These are phyloP conservation scores for Phlebopus sp. DNA, from an alignment of 1,284 basidiomycete genomes.

Conservation along the genomic window DNA sequence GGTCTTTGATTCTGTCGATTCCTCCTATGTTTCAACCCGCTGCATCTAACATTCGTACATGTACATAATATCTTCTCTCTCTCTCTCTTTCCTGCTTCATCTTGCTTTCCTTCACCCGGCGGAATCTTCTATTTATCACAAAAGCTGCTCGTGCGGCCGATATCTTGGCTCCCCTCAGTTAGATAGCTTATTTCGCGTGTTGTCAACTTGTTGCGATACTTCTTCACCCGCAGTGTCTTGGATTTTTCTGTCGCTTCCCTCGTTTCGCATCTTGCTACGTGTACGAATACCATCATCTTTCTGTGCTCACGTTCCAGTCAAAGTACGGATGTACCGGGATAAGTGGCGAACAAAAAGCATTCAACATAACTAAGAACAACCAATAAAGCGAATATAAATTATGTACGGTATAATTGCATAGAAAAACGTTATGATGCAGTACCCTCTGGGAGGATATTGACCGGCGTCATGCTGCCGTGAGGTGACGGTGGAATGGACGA, in stretches of 20 bases:
- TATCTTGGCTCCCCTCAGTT: conserved; percentile 9
- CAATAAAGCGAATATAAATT: conserved; percentile 18
- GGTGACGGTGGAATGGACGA: conserved; percentile 9
- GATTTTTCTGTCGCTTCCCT: not conserved
- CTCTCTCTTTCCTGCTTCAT: conserved; percentile 10
- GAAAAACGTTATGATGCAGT: conserved; percentile 6
- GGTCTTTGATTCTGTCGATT: conserved; percentile 2
- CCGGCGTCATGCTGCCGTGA: conserved; percentile 2
- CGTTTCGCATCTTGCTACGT: conserved; percentile 5
- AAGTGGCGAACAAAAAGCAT: not conserved
- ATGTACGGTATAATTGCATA: conserved; percentile 7
- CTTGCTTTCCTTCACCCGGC: conserved; percentile 7
- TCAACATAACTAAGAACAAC: conserved; percentile 4
- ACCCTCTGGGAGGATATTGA: conserved; percentile 10
- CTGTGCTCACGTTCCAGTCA: not conserved
- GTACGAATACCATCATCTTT: conserved; percentile 15
- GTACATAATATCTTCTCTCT: conserved; percentile 7
- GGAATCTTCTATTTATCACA: conserved; percentile 30
- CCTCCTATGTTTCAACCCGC: conserved; percentile 2
- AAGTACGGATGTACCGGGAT: not conserved
- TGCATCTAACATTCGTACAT: conserved; percentile 6
- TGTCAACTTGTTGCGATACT: conserved; percentile 10
- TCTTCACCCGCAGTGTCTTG: conserved; percentile 3
- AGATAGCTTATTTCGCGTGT: conserved; percentile 15
- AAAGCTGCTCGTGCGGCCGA: conserved; percentile 20